phyloP scores from a whole-genome alignment of 805 yeast genomes.

The Teunomyces lycoperdinae region DNA sequence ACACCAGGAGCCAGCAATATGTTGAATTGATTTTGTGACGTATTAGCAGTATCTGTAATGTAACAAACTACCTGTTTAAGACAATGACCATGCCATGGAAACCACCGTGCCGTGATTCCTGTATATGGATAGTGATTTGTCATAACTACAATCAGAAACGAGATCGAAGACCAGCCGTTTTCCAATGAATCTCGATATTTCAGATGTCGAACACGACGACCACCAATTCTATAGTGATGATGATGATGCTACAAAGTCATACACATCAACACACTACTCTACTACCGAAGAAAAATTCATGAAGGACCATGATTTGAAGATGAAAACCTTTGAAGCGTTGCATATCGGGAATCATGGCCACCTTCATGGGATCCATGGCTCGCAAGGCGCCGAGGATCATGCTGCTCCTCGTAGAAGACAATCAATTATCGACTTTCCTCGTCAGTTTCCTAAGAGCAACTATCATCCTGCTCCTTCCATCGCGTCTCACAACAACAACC shows the following conservation, averaged over 20 bases:
- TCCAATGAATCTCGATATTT: slow-evolving; percentile 5
- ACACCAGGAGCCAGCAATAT: neutral
- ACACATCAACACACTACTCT: slow-evolving; percentile 55
- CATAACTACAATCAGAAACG: neutral
- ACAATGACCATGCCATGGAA: neutral
- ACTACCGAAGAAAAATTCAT: slow-evolving; percentile 62
- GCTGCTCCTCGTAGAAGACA: slow-evolving; percentile 23
- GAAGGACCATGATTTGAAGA: slow-evolving; percentile 65
- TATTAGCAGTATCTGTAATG: no score
- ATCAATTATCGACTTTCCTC: slow-evolving; percentile 40
- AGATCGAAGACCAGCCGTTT: neutral
- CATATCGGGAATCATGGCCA: slow-evolving; percentile 15
- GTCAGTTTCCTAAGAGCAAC: slow-evolving; percentile 13
- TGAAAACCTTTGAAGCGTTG: slow-evolving; percentile 54
- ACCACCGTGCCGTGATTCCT: neutral
- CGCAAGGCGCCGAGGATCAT: slow-evolving; percentile 26
- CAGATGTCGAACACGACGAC: slow-evolving; percentile 5
- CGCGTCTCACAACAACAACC: slow-evolving; percentile 17
- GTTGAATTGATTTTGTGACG: no score
- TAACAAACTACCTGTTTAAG: no score
- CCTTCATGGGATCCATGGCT: slow-evolving; percentile 9
- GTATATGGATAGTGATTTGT: neutral
- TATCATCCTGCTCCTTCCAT: slow-evolving; percentile 18
- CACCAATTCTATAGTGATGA: slow-evolving; percentile 19
- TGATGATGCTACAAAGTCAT: slow-evolving; percentile 27